Evolutionary conservation across 2,329 filamentous ascomycete species (phyloP).

Genomic region (Colletotrichum spaethianum): DNA sequence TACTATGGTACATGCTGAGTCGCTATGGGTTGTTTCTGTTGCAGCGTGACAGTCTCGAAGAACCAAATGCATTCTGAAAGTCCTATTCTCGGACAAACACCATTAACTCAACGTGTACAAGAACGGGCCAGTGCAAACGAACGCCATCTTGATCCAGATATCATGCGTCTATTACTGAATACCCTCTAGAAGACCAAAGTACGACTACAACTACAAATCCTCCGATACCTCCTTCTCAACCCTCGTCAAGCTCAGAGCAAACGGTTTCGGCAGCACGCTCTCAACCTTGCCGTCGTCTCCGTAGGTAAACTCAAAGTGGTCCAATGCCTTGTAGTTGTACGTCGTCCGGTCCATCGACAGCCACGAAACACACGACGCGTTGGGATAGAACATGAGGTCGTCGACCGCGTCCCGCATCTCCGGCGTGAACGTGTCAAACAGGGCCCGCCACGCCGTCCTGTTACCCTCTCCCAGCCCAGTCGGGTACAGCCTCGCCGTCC

Average conservation of each 20-base stretch:
- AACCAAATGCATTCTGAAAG: no score
- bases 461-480: constrained; percentile 28
- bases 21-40: no score
- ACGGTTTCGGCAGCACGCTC: constrained; percentile 29
- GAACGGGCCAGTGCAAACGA: no score
- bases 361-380: constrained; percentile 51
- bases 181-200: background rate
- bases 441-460: constrained; percentile 51
- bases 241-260: constrained; percentile 24
- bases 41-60: no score
- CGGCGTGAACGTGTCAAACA: constrained; percentile 46
- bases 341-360: constrained; percentile 49
- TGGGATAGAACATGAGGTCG: constrained; percentile 45
- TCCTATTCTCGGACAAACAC: no score
- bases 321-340: constrained; percentile 48
- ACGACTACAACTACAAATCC: background rate
- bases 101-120: no score
- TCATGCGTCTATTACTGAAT: no score
- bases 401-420: constrained; percentile 44
- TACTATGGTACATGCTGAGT: no score
- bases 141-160: no score
- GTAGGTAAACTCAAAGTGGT: constrained; percentile 48
- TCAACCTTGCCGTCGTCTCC: constrained; percentile 25
- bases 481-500: constrained; percentile 43
- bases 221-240: background rate